Evolutionary conservation across 2,329 filamentous ascomycete genomes (phyloP), one percentile per base, ranked within the genome.

Genomic region (Colletotrichum gigasporum): DNA sequence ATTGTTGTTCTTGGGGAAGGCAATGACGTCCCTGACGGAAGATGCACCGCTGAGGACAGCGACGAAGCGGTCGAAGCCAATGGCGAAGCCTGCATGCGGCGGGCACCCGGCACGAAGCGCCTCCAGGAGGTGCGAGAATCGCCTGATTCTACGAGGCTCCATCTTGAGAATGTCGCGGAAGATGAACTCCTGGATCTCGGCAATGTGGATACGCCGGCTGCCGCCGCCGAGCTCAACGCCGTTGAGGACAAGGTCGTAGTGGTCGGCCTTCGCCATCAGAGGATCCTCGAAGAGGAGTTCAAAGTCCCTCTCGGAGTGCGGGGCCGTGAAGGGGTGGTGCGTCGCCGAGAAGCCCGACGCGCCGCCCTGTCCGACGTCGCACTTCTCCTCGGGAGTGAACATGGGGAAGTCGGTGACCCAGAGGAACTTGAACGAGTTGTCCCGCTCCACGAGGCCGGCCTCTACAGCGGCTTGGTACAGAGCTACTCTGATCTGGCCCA

Each of bases 171-270:
- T 89, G 65, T 97, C 87, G 14, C 90, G 85, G 82, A 99, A 89
- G 65, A 99, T 84, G 69, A 92, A 93, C 69, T 94, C 90, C 74
- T 99, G 96, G 70, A 97, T 85, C 1, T 87, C 83, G 0, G 93
- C 90, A 42, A 91, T 85, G 78, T 99, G 96, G 60, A 98, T 97
- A 84, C 96, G 92, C 12, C 93, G 88, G 75, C 92, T 97, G 32
- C 96, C 96, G 10, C 96, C 96, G 24, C 96, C 96, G 2, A 99
- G 86, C 77, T 99, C 96, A 5, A 97, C 88, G 4, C 96, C 96
- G 74, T 99, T 99, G 70, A 98, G 87, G 0, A 99, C 95, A 12
- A 99, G 88, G 71, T 99, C 96, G 78, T 97, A 99, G 74, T 97
- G 94, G 71, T 97, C 95, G 3, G 91, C 96, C 69, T 85, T 87